A percentile compares a stretch with the other conserved stretches of the same genome.
These are phyloP conservation scores for Endogone sp. DNA, from an alignment of 192 early-diverging fungal species.

Conservation along the genomic window DNA sequence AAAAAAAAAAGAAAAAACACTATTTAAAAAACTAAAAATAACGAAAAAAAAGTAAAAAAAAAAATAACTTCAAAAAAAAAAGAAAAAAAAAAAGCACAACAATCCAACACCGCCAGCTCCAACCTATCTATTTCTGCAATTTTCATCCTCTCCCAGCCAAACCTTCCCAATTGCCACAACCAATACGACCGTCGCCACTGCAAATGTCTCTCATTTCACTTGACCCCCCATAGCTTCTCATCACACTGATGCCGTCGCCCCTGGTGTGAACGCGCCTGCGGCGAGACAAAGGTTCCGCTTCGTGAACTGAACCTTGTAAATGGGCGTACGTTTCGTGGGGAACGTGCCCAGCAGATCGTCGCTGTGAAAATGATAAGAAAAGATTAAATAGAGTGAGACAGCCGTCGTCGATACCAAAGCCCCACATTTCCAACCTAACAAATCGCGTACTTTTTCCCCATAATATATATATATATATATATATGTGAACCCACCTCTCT, in stretches of 20 bases:
- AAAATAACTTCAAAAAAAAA: too few species aligned
- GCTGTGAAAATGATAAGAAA: slow-evolving; percentile 11
- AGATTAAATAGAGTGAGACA: not conserved
- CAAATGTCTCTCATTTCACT: not conserved
- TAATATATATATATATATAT: too few species aligned
- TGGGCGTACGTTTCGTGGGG: slow-evolving; percentile 89
- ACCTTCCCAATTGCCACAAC: too few species aligned
- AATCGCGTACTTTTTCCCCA: too few species aligned
- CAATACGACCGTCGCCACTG: too few species aligned
- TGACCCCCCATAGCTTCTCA: not conserved
- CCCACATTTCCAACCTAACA: not conserved
- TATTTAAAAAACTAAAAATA: too few species aligned
- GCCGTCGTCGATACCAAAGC: not conserved
- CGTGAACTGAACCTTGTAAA: slow-evolving; percentile 82
- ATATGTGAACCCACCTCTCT: slow-evolving; percentile 23
- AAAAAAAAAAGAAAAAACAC: too few species aligned
- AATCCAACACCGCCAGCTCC: too few species aligned
- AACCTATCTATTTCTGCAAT: too few species aligned
- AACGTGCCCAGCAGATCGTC: slow-evolving; percentile 66
- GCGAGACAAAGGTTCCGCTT: slow-evolving; percentile 82
- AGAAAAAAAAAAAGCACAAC: too few species aligned
- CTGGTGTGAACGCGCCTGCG: slow-evolving; percentile 65
- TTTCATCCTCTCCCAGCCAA: too few species aligned
- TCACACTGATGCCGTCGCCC: not conserved
- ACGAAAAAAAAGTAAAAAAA: too few species aligned